A percentile compares a stretch with the other conserved stretches of the same genome.
Conservation (phyloP, 345 rosid species). For the Eucalyptus marginata region DNA sequence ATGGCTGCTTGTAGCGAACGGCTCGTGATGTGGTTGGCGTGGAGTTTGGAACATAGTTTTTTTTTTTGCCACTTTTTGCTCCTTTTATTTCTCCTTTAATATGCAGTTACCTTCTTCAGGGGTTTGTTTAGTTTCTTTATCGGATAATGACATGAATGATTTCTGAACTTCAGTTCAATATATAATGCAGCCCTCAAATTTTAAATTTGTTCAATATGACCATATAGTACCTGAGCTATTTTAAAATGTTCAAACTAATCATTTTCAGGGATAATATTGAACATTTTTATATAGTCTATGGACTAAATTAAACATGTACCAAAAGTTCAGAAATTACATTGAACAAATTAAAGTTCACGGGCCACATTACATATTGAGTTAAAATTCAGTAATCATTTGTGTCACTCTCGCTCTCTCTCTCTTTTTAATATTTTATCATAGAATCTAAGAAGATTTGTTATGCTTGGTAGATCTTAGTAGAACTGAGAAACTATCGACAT, state of each 20-base stretch:
- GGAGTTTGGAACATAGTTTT: not conserved
- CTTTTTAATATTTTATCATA: not conserved
- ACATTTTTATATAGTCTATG: rapidly evolving
- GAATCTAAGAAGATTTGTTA: not conserved
- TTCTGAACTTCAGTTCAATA: rapidly evolving
- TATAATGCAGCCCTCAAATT: rapidly evolving
- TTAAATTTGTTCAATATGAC: no score
- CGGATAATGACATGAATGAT: rapidly evolving
- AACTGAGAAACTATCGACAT: rapidly evolving
- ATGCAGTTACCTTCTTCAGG: not conserved
- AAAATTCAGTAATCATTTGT: rapidly evolving
- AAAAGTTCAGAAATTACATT: rapidly evolving
- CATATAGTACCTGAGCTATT: not conserved
- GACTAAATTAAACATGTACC: no score
- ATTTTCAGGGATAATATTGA: rapidly evolving
- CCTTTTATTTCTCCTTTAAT: not conserved
- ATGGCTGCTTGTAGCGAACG: not conserved
- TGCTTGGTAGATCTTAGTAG: not conserved
- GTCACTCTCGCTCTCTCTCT: rapidly evolving
- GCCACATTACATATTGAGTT: no score
- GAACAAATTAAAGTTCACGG: rapidly evolving
- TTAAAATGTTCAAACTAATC: no score
- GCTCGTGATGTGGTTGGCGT: not conserved
- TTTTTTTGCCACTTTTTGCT: not conserved
- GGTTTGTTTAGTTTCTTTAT: not conserved